Base-by-base conservation (phyloP, 495 filamentous ascomycete species). In the Schizothecium vesticola region DNA sequence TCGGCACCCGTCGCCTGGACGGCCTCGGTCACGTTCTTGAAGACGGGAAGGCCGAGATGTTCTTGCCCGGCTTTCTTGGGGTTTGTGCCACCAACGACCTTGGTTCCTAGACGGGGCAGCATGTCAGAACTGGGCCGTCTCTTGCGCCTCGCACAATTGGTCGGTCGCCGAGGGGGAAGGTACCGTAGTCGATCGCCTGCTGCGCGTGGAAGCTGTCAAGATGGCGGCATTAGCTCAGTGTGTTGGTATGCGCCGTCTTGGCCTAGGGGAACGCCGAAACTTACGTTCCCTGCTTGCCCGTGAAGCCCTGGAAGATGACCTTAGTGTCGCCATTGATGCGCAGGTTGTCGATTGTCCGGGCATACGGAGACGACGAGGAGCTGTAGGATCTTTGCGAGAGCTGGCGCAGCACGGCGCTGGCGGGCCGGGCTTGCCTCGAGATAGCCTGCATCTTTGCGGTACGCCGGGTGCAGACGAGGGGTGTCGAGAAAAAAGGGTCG, bases 131-230 rank as follows among this genome's bases (percentile, higher is more conserved):
- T 21, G 31, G 36, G 9, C 59, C 22, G 43, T 36, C 31, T 31
- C 56, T 67, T 66, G 23, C 36, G n/a, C 29, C 21, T 56, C 24
- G 65, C 26, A 21, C 36, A 66, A 31, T 58, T n/a, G 55, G 24
- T 25, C 26, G 8, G 59, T 9, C 13, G 43, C 29, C 23, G 26
- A 62, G 61, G 62, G 29, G 51, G 57, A 36, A 62, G 65, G 75
- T 91, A 96, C 94, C 94, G 79, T 97, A 97, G 76, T 94, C 95
- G 78, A 99, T 99, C 61, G 95, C 95, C 85, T 97, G 93, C 80
- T 93, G 86, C 68, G 95, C 96, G 78, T 99, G 95, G 86, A 99
- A 99, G 67, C 94, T 98, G 72, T 57, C 51, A 19, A 31, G 61
- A 57, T 29, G 25, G 43, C 72, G 73, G 68, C n/a, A 78, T 89